Evolutionary conservation across 2,329 filamentous ascomycete genomes (phyloP).

Genomic region (Cladosporium sp.): DNA sequence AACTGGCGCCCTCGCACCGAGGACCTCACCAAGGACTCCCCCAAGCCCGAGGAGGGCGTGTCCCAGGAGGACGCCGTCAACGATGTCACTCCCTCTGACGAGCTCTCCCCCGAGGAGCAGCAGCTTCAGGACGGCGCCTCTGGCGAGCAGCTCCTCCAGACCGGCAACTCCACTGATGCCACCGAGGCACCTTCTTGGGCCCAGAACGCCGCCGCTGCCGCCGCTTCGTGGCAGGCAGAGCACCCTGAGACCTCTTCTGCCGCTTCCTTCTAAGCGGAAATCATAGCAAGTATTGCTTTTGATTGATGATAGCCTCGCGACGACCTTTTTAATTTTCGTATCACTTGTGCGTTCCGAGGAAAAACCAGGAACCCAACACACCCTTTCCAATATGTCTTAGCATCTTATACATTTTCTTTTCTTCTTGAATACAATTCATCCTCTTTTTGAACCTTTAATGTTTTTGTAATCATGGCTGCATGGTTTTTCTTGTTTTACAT

Average conservation of each 20-base stretch:
- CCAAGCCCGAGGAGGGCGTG: not conserved
- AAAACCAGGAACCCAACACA: not conserved
- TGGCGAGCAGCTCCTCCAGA: constrained; percentile 2
- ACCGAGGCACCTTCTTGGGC: constrained; percentile 13
- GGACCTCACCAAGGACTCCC: constrained; percentile 14
- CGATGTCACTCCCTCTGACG: constrained; percentile 6
- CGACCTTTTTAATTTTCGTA: not conserved
- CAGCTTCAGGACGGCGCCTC: not conserved
- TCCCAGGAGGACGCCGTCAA: constrained; percentile 14
- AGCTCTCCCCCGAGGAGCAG: constrained; percentile 16
- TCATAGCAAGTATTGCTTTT: not conserved
- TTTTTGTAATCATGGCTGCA: not conserved
- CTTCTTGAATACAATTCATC: too few species aligned
- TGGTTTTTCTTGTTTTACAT: not conserved
- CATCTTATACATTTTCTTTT: not conserved
- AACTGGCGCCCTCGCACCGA: constrained; percentile 21
- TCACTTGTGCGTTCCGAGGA: not conserved
- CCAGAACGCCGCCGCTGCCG: constrained; percentile 3
- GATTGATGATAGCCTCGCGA: not conserved
- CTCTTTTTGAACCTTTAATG: not conserved
- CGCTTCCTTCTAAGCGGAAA: not conserved
- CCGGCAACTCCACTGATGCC: not conserved
- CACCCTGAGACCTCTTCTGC: not conserved
- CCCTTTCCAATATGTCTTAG: not conserved
- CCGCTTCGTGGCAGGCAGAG: constrained; percentile 12